A percentile compares a stretch with the other conserved stretches of the same genome.
Conservation (phyloP, 1,139 yeast genomes). For the Yamadazyma dushanensis region DNA sequence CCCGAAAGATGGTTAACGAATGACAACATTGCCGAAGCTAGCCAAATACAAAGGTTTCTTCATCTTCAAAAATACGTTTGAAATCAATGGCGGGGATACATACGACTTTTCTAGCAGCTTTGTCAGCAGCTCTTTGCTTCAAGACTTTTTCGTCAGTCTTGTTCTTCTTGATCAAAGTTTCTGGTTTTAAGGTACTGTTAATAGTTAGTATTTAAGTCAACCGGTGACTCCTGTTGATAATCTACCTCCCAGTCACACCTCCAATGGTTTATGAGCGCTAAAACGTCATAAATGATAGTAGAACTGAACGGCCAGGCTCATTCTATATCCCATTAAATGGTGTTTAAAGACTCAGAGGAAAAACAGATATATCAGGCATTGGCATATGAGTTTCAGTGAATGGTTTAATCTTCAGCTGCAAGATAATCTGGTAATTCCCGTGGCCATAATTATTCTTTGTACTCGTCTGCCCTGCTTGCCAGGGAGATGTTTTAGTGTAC, state of each 20-base stretch:
- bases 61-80: slow-evolving; percentile 49
- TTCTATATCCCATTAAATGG: slow-evolving; percentile 34
- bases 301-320: slow-evolving; percentile 52
- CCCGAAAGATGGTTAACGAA: slow-evolving; percentile 99
- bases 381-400: slow-evolving; percentile 35
- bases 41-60: slow-evolving; percentile 63
- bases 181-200: slow-evolving; percentile 66
- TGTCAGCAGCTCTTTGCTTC: slow-evolving; percentile 86
- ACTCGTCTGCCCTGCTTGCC: slow-evolving; percentile 9
- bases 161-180: slow-evolving; percentile 93
- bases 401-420: slow-evolving; percentile 31
- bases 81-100: slow-evolving; percentile 49
- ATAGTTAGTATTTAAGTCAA: slow-evolving; percentile 32
- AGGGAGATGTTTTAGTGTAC: slow-evolving; percentile 6
- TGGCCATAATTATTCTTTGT: slow-evolving; percentile 21
- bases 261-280: slow-evolving; percentile 23
- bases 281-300: slow-evolving; percentile 27
- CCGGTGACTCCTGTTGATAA: slow-evolving; percentile 5
- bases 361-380: slow-evolving; percentile 50
- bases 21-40: slow-evolving; percentile 91
- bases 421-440: slow-evolving; percentile 48
- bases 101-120: slow-evolving; percentile 86
- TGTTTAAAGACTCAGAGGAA: slow-evolving; percentile 42
- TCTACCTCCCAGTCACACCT: slow-evolving; percentile 9
- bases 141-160: slow-evolving; percentile 87